A percentile compares a stretch with the other conserved stretches of the same genome.
These are phyloP conservation scores for Echinochloa phyllopogon DNA, from an alignment of 176 grass and related monocot species.

Conservation along the genomic window DNA sequence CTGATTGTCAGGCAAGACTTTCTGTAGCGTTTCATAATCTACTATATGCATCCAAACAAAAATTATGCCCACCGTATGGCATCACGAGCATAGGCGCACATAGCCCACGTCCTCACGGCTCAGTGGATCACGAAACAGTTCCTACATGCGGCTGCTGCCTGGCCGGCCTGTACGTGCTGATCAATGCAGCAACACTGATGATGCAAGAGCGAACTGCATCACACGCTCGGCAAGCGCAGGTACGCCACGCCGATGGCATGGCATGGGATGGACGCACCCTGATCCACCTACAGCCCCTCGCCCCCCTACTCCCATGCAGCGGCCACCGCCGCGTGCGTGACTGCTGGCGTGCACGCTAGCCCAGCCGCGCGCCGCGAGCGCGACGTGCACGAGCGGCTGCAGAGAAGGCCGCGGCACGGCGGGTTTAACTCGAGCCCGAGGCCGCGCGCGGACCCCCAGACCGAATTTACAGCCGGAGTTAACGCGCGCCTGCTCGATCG, in stretches of 20 bases:
- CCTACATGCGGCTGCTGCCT: not conserved
- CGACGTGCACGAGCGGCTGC: conserved; percentile 8
- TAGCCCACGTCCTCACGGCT: too few species aligned
- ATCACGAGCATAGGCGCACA: too few species aligned
- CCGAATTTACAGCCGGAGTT: conserved; percentile 9
- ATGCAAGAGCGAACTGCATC: not conserved
- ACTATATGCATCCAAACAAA: not conserved
- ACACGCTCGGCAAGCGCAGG: not conserved
- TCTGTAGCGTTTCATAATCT: not conserved
- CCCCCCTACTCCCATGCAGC: too few species aligned
- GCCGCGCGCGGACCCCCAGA: not conserved
- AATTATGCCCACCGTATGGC: not conserved
- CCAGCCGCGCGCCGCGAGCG: conserved; percentile 18
- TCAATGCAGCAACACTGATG: not conserved
- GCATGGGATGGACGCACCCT: not conserved
- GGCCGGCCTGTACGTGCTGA: too few species aligned
- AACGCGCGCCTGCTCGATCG: conserved; percentile 9
- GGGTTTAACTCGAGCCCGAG: conserved; percentile 6
- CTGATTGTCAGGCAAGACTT: not conserved
- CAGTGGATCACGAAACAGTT: not conserved
- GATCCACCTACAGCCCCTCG: not conserved
- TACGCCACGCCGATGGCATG: not conserved
- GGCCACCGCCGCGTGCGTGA: not conserved
- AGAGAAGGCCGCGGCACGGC: not conserved
- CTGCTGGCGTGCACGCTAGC: conserved; percentile 7